Conservation (phyloP, 192 early-diverging fungal species). For the Chytriomyces sp. region DNA sequence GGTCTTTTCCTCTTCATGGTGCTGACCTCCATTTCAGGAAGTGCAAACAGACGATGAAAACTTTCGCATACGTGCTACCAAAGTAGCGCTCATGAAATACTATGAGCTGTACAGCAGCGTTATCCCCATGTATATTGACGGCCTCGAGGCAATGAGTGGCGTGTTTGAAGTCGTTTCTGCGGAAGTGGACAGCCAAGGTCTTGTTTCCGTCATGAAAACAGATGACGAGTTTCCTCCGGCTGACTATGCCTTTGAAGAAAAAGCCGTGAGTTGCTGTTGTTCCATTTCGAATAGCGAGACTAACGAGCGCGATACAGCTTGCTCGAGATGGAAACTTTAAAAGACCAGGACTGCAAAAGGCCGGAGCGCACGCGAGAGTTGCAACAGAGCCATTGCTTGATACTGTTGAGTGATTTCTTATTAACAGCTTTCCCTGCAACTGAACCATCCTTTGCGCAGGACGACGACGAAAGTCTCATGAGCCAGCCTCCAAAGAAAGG, state of each 20-base stretch:
- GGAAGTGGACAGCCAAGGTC: constrained; percentile 36
- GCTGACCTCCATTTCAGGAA: constrained; percentile 23
- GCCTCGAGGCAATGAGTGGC: constrained; percentile 32
- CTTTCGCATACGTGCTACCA: constrained; percentile 39
- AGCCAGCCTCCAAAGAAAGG: constrained; percentile 40
- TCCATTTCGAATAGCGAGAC: background rate
- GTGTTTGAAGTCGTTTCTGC: constrained; percentile 40
- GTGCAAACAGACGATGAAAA: constrained; percentile 48
- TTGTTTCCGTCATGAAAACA: constrained; percentile 39
- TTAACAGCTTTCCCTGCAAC: constrained; percentile 1
- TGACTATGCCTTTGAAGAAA: constrained; percentile 54
- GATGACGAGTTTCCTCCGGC: constrained; percentile 35
- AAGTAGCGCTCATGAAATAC: constrained; percentile 37
- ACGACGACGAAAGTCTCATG: constrained; percentile 45
- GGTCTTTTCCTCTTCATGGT: background rate
- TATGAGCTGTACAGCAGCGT: constrained; percentile 32
- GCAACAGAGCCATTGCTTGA: constrained; percentile 14
- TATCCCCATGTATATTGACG: constrained; percentile 18
- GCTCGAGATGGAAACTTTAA: constrained; percentile 15
- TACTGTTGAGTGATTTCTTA: constrained; percentile 8
- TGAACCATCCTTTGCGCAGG: background rate
- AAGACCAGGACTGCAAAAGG: background rate
- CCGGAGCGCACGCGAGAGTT: background rate
- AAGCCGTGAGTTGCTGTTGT: constrained; percentile 23
- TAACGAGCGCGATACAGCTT: background rate